Evolutionary conservation across 352 stramenopile genomes (phyloP), one percentile per base, ranked within the genome.

Genomic region (Phytopythium montanum): DNA sequence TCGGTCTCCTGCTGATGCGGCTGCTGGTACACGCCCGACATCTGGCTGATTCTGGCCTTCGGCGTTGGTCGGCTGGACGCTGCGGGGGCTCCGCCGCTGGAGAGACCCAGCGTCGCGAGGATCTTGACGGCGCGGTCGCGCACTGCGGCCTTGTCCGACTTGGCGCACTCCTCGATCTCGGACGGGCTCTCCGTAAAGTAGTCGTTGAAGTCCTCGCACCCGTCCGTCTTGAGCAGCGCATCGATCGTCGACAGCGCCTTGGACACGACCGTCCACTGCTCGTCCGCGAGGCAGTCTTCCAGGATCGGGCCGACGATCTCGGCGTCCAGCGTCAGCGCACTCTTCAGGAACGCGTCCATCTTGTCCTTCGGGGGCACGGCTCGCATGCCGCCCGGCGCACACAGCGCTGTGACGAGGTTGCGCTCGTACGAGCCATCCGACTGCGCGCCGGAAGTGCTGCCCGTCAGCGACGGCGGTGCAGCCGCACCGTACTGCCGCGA

Each of bases 181-280:
- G 72, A 66, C 16, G 63, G 80, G 64, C 91, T 94, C 55, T 95
- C 87, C 16, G 77, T 61, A 51, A 95, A 95, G 64, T 95, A 95
- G 36, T 91, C 87, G 49, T 78, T 74, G 55, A 92, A 94, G 33
- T 90, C 74, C 57, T 95, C 87, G 58, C 87, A 95, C 23, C 87
- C 87, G 52, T 86, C 73, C 3, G 81, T 72, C 65, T 88, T 90
- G 16, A 92, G 64, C 50, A 95, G 59, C 13, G 83, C 84, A 63
- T 98, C 93, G 61, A 98, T 98, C 28, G 97, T 97, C 56, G 93
- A 93, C 10, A 98, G 73, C 1, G 93, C 95, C 72, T 98, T 98
- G 10, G 92, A 97, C 29, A 95, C 79, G 66, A 98, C 81, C 38
- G 81, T 91, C 85, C 85, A 95, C 52, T 90, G 78, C 6, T 89